These are phyloP conservation scores for Magnusiomyces clavatus DNA, from an alignment of 1,139 yeast genomes.

Conservation along the genomic window DNA sequence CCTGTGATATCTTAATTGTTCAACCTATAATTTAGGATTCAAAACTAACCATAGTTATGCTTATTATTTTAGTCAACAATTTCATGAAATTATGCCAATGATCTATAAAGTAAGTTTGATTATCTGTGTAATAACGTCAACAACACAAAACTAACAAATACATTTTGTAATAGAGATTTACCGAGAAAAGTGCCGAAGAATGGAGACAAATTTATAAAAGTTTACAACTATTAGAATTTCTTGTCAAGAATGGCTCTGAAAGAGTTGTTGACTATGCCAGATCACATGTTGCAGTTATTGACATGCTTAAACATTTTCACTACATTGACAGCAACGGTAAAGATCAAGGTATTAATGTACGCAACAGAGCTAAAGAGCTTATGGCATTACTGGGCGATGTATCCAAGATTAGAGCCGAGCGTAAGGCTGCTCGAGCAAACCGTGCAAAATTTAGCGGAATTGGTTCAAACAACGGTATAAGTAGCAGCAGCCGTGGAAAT, in stretches of 20 bases:
- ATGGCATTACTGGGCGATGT: conserved; percentile 70
- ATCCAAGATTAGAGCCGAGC: conserved; percentile 64
- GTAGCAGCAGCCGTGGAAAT: conserved; percentile 27
- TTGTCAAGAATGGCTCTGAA: conserved; percentile 88
- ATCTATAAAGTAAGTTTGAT: conserved; percentile 29
- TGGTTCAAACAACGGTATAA: conserved; percentile 34
- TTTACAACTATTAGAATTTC: conserved; percentile 80
- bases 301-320: conserved; percentile 89
- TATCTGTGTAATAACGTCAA: neutral
- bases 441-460: conserved; percentile 48
- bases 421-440: conserved; percentile 79
- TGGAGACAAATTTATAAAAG: conserved; percentile 98
- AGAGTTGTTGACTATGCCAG: conserved; percentile 93
- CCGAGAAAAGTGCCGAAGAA: conserved; percentile 91
- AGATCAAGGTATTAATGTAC: conserved; percentile 93
- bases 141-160: neutral
- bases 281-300: conserved; percentile 70
- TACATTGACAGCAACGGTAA: conserved; percentile 90
- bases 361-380: conserved; percentile 81
- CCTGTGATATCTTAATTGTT: no score
- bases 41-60: no score
- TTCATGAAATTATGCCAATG: conserved; percentile 42
- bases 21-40: no score
- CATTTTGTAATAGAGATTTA: conserved; percentile 45
- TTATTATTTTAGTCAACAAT: conserved; percentile 27